These are phyloP conservation scores for Colletotrichum filicis DNA, from an alignment of 2,329 filamentous ascomycete species.

Conservation along the genomic window DNA sequence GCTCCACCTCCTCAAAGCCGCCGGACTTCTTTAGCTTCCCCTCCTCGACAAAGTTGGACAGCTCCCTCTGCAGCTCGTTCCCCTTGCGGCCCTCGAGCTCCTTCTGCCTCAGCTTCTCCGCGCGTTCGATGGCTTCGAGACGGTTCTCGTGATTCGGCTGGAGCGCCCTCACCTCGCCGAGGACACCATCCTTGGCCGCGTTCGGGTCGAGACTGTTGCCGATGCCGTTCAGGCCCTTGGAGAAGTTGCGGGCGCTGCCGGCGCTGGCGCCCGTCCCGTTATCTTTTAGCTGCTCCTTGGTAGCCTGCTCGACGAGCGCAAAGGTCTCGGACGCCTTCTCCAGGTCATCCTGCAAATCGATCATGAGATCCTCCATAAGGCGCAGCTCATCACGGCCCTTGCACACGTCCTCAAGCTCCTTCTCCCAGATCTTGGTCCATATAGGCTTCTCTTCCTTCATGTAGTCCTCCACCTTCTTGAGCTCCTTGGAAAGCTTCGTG, in stretches of 20 bases:
- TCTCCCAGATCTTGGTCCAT: constrained; percentile 99
- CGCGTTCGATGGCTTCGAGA: constrained; percentile 95
- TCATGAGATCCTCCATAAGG: constrained; percentile 93
- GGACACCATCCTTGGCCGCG: constrained; percentile 88
- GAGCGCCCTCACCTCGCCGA: constrained; percentile 92
- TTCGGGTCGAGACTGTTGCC: constrained; percentile 72
- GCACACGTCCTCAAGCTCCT: constrained; percentile 94
- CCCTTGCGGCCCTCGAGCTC: constrained; percentile 83
- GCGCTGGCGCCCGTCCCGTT: constrained; percentile 63
- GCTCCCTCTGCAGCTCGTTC: constrained; percentile 84
- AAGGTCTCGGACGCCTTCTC: constrained; percentile 96
- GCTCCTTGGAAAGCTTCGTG: constrained; percentile 80
- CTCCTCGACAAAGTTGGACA: constrained; percentile 86
- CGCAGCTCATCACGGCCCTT: constrained; percentile 94
- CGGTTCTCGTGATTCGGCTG: constrained; percentile 95
- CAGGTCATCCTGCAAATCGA: constrained; percentile 92
- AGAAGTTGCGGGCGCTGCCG: constrained; percentile 65
- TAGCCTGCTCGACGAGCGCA: constrained; percentile 94
- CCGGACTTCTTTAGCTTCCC: constrained; percentile 96
- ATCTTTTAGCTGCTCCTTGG: constrained; percentile 95
- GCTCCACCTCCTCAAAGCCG: constrained; percentile 92
- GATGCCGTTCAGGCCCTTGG: constrained; percentile 62
- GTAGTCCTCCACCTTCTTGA: constrained; percentile 95
- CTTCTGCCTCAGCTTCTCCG: constrained; percentile 89
- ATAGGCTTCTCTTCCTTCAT: constrained; percentile 92